Evolutionary conservation across 345 rosid species (phyloP), one percentile per base, ranked within the genome.

Genomic region (Eucalyptus erythrocorys): DNA sequence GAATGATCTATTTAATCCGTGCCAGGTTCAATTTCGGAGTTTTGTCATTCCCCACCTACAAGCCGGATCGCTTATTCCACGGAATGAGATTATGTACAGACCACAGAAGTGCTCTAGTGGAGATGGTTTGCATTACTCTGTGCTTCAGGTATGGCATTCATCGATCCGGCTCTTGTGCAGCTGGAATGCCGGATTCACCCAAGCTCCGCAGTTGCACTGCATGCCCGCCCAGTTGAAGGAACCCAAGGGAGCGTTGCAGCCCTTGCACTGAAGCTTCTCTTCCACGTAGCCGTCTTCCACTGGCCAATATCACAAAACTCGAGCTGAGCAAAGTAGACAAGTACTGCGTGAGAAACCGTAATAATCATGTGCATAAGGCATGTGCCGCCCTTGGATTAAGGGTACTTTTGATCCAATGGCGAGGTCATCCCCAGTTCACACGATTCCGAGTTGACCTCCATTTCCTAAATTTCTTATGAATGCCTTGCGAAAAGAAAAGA

Each of bases 161-260:
- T 97, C 99, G 80, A 97, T 53, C 84, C 95, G 92, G 90, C 93
- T 93, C 91, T 95, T 97, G 89, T 95, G 96, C 86, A 97, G 92
- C 88, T 97, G 98, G 88, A 97, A 96, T 76, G 99, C 99, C 9
- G 99, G 99, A 90, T 95, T 96, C 87, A 95, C 93, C 99, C 99
- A 97, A 3, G 98, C 94, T 5, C 98, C 99, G 30, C 99, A 96
- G 87, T 94, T 96, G 94, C 99, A 97, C 85, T 97, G 99, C 94
- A 96, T 94, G 22, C 99, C 99, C 3, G 99, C 95, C 99, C 99
- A 97, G 89, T 96, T 96, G 93, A 96, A 97, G 43, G 94, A 93
- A 86, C 99, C 99, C 93, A 97, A 87, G 6, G 97, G 95, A 21
- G 97, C 94, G 10, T 96, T 96, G 90, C 99, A 97, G 61, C 96